Percentiles rank a stretch among this genome's conserved stretches.
Conservation (phyloP, 2,329 filamentous ascomycete species). For the Colletotrichum spinosum region DNA sequence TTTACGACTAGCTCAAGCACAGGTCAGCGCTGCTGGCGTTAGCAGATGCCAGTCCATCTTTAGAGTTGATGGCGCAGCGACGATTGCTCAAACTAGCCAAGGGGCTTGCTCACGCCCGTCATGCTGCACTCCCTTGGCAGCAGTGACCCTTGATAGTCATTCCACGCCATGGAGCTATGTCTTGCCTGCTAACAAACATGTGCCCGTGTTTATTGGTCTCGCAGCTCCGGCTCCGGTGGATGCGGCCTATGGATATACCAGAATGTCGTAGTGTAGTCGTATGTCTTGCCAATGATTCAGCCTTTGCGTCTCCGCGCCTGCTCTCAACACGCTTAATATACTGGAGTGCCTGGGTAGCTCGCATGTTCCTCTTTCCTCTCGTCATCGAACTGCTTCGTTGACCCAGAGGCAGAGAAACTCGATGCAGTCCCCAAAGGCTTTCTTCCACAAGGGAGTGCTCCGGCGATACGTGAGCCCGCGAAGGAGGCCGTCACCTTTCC, state of each 20-base stretch:
- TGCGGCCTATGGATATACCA: conserved; percentile 6
- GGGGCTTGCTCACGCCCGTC: not conserved
- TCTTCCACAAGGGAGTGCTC: conserved; percentile 9
- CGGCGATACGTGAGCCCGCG: conserved; percentile 29
- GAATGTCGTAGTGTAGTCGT: not conserved
- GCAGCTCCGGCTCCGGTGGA: conserved; percentile 5
- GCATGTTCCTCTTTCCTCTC: conserved; percentile 11
- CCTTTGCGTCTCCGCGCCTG: not conserved
- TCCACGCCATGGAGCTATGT: too few relatives aligned
- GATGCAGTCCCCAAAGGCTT: not conserved
- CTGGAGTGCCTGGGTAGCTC: not conserved
- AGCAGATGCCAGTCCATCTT: conserved; percentile 19
- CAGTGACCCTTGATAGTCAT: not conserved
- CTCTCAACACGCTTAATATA: not conserved
- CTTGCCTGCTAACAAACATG: not conserved
- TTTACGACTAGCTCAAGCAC: conserved; percentile 1
- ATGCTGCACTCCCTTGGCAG: conserved; percentile 9
- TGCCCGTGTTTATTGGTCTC: conserved; percentile 4
- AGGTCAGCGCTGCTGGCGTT: conserved; percentile 3
- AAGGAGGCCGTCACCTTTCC: conserved; percentile 12
- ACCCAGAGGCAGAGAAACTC: not conserved
- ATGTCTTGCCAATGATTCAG: conserved; percentile 18
- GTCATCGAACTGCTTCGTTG: not conserved
- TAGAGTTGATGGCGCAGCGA: conserved; percentile 6
- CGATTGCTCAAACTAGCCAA: conserved; percentile 24